These are phyloP conservation scores for Geotrichum candidum DNA, from an alignment of 1,139 yeast genomes.

Conservation along the genomic window DNA sequence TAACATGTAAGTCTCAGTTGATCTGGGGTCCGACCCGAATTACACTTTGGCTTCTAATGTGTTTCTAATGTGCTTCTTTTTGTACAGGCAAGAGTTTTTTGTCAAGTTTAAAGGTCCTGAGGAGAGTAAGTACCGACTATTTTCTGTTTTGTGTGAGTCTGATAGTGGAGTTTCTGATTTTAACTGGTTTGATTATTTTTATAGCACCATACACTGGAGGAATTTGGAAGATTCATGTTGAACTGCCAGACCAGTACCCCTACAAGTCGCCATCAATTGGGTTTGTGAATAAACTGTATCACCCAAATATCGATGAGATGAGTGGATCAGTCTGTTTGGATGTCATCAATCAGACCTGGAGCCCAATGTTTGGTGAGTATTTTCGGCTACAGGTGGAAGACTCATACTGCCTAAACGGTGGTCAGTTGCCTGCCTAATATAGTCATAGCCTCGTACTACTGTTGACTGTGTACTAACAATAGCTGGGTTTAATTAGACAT, in stretches of 20 bases:
- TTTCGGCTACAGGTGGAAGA: background rate
- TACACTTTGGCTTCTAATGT: background rate
- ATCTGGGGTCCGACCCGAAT: background rate
- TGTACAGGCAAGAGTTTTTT: constrained; percentile 61
- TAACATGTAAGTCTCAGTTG: constrained; percentile 45
- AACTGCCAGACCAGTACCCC: constrained; percentile 92
- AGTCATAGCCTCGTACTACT: background rate
- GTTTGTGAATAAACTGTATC: constrained; percentile 83
- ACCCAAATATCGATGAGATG: constrained; percentile 70
- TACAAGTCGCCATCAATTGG: constrained; percentile 95
- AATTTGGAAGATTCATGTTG: constrained; percentile 86
- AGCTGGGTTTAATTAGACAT: constrained; percentile 34
- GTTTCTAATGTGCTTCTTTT: background rate
- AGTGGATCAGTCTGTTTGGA: constrained; percentile 94
- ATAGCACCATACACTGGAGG: constrained; percentile 82
- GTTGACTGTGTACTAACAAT: background rate
- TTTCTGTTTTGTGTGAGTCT: background rate
- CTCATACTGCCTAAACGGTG: background rate
- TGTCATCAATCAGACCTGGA: constrained; percentile 97
- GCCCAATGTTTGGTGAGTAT: constrained; percentile 79
- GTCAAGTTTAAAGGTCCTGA: constrained; percentile 84
- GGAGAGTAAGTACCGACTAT: constrained; percentile 48
- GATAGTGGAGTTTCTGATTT: background rate
- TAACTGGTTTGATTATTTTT: background rate
- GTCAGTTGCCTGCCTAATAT: background rate